Evolutionary conservation across 2,329 filamentous ascomycete species (phyloP), one percentile per base, ranked within the genome.

Genomic region (Talaromyces funiculosus): DNA sequence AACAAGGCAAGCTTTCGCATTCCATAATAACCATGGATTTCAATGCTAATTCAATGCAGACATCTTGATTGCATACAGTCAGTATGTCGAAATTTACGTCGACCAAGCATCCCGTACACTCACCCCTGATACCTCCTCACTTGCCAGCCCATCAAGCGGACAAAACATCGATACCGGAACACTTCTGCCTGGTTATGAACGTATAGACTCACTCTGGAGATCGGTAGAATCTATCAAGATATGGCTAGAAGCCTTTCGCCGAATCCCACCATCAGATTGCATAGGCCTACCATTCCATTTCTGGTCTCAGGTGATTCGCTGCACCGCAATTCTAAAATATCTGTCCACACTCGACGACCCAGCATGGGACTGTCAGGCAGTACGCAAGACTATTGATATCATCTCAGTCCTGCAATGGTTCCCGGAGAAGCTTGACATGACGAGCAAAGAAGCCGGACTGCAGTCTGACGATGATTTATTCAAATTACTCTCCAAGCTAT

Each of bases 251-350:
- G 62, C 56, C 26, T 75, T 76, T 62, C 67, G 71, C 59, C 49
- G 31, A 6, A 63, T 73, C 12, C 65, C 70, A 0, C 64, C 61
- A 35, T 61, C 66, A 1, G 64, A 66, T 2, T 64, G 72, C 7
- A 45, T 69, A 18, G 72, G 71, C 2, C 64, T 73, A 2, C 68
- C 74, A 0, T 75, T 76, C 56, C 67, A 71, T 37, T 72, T 74
- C 47, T 76, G 73, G 73, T 70, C 71, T 0, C 72, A 77, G 49
- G 68, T 78, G 51, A 67, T 73, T 26, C 68, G 68, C 5, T 71
- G 65, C 35, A 53, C 75, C n/a, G 71, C 69, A 2, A 63, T 75
- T 1, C 64, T 78, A 43, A 73, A 76, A 53, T 67, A 73, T 22
- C 66, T 78, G 7, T 71, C 71, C 0, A 73, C 69, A 4, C 69